Conservation (phyloP, 768 basidiomycete genomes). For the Boletales sp. region DNA sequence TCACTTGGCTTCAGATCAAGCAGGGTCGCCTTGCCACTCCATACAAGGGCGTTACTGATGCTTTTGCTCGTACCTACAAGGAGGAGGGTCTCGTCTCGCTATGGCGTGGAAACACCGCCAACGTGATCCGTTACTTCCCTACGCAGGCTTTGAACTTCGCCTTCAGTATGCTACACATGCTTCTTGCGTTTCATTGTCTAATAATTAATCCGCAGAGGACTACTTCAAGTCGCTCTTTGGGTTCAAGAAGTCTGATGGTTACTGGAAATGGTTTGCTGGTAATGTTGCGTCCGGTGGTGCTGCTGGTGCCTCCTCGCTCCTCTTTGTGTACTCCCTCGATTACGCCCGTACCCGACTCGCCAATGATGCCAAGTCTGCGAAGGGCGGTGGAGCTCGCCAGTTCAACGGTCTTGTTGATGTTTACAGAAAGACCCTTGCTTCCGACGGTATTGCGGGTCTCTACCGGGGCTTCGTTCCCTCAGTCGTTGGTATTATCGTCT, state of each 20-base stretch:
- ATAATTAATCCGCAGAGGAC: slow-evolving; percentile 53
- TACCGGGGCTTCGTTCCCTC: slow-evolving; percentile 99
- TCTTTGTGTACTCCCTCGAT: slow-evolving; percentile 99
- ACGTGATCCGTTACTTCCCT: slow-evolving; percentile 99
- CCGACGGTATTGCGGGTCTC: slow-evolving; percentile 97
- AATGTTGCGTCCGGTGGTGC: slow-evolving; percentile 99
- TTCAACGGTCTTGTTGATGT: slow-evolving; percentile 99
- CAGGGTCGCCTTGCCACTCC: slow-evolving; percentile 95
- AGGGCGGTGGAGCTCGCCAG: slow-evolving; percentile 89
- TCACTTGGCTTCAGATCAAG: slow-evolving; percentile 70
- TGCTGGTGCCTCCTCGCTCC: slow-evolving; percentile 96
- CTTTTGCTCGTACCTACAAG: slow-evolving; percentile 85
- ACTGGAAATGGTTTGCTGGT: slow-evolving; percentile 98
- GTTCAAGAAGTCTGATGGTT: slow-evolving; percentile 97
- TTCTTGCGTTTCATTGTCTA: slow-evolving; percentile 1
- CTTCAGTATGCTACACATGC: slow-evolving; percentile 68
- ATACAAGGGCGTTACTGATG: slow-evolving; percentile 95
- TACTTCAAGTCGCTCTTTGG: slow-evolving; percentile 99
- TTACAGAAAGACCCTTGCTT: slow-evolving; percentile 94
- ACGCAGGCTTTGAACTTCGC: slow-evolving; percentile 99
- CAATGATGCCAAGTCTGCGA: slow-evolving; percentile 95
- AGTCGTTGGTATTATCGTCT: slow-evolving; percentile 98
- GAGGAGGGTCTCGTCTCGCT: slow-evolving; percentile 95
- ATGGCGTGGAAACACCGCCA: slow-evolving; percentile 99
- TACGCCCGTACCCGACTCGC: slow-evolving; percentile 99